A percentile compares a stretch with the other conserved stretches of the same genome.
Evolutionary conservation across 805 yeast species (phyloP).

Genomic region (Kockiozyma suomiensis): DNA sequence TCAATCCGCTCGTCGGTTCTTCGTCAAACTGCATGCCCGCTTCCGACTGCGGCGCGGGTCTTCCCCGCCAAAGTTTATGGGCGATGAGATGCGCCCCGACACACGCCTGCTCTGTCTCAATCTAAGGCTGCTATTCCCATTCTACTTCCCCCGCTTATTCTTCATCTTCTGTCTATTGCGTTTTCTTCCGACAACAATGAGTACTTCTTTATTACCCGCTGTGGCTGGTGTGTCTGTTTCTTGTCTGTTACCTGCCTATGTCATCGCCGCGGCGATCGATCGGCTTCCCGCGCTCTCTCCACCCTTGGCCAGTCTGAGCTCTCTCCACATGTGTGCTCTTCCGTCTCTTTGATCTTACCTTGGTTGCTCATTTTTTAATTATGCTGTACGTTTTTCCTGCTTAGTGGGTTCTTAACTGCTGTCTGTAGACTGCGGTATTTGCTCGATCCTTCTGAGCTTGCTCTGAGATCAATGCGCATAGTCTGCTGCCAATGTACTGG

Average conservation of each 20-base stretch:
- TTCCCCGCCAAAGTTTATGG: no score
- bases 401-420: not conserved
- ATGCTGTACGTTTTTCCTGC: not conserved
- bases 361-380: not conserved
- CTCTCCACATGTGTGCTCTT: not conserved
- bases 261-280: not conserved
- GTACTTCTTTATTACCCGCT: not conserved
- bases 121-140: not conserved
- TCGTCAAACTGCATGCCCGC: no score
- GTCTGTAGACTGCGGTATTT: no score
- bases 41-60: no score
- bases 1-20: no score
- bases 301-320: not conserved
- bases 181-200: not conserved
- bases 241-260: not conserved
- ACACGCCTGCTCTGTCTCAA: no score
- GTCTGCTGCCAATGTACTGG: no score
- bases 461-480: no score
- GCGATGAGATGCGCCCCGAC: no score
- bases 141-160: not conserved
- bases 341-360: not conserved
- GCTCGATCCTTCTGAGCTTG: no score
- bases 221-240: slow-evolving; percentile 5
- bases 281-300: not conserved
- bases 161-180: not conserved